Evolutionary conservation across 2,329 filamentous ascomycete genomes (phyloP).

Genomic region (Pseudogymnoascus sp.): DNA sequence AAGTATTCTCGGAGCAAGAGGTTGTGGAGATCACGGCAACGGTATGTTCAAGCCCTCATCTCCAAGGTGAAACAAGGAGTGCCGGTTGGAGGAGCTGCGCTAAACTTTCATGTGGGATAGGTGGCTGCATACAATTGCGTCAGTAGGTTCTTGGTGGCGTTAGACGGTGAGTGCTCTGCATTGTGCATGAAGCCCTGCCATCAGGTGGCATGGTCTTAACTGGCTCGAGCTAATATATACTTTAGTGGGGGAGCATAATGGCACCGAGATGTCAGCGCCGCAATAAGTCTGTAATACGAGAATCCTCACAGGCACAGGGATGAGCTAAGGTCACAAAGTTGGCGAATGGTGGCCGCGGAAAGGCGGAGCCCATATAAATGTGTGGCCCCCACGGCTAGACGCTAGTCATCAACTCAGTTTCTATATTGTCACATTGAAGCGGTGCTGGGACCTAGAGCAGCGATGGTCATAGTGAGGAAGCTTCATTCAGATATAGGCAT

Average conservation of each 20-base stretch:
- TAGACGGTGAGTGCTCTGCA: constrained; percentile 53
- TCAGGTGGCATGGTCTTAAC: neutral
- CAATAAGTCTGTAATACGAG: neutral
- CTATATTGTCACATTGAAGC: neutral
- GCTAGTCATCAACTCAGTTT: neutral
- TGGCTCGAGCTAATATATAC: neutral
- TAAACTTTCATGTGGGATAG: constrained; percentile 14
- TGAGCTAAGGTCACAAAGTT: neutral
- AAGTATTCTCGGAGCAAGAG: constrained; percentile 58
- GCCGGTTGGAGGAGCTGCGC: neutral
- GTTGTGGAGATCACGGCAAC: constrained; percentile 76
- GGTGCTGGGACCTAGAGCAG: neutral
- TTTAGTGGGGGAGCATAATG: neutral
- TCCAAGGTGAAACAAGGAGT: neutral
- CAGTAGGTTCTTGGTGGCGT: constrained; percentile 71
- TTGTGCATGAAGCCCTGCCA: neutral
- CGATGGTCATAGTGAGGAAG: neutral
- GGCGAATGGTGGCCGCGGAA: neutral
- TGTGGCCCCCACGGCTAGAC: neutral
- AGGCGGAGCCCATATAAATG: neutral
- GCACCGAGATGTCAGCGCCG: constrained; percentile 1
- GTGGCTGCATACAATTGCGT: constrained; percentile 80
- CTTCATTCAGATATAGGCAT: neutral
- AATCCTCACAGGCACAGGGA: neutral
- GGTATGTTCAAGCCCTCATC: constrained; percentile 17